Evolutionary conservation across 305 asterid genomes (phyloP), one percentile per base, ranked within the genome.

Genomic region (Solanum aculeatissimum): DNA sequence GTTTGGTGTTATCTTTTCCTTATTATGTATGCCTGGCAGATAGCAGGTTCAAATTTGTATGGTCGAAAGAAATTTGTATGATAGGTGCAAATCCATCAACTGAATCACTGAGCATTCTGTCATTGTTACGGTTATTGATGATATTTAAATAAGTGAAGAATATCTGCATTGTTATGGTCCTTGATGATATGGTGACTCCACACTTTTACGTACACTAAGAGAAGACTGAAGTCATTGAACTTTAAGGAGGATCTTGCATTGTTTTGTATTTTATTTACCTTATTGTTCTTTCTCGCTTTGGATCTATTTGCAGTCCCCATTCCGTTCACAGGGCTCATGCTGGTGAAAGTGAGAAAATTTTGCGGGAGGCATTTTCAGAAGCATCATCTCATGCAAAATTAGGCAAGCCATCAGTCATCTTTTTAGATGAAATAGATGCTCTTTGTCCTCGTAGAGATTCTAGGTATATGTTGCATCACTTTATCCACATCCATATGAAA

Each of bases 341-440:
- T 38, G 98, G 98, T 85, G 99, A 97, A 89, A 95, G 98, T 84
- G 98, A 94, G 92, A 91, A 89, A 90, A 84, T 92, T 84, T 89
- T 97, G 89, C 89, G 99, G 54, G 97, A 94, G 82, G 93, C 98
- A 85, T 97, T 97, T 89, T 87, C 94, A 78, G 93, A 94, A 87
- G 99, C 98, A 81, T 91, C 90, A 60, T 68, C 92, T 89, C 94
- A 89, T 79, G 94, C 94, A 69, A 92, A 89, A 85, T 87, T 87
- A 40, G 97, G 98, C 74, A 96, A 95, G 82, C 97, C 98, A 49
- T 91, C 98, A 3, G 97, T 96, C 89, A 89, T 96, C 89, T 96
- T 96, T 83, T 91, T 97, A 57, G 98, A 97, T 91, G 99, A 97
- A 91, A 97, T 97, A 84, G 99, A 97, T 87, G 97, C 92, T n/a